phyloP scores from a whole-genome alignment of 106 monocot genomes.

The Hemerocallis citrina region DNA sequence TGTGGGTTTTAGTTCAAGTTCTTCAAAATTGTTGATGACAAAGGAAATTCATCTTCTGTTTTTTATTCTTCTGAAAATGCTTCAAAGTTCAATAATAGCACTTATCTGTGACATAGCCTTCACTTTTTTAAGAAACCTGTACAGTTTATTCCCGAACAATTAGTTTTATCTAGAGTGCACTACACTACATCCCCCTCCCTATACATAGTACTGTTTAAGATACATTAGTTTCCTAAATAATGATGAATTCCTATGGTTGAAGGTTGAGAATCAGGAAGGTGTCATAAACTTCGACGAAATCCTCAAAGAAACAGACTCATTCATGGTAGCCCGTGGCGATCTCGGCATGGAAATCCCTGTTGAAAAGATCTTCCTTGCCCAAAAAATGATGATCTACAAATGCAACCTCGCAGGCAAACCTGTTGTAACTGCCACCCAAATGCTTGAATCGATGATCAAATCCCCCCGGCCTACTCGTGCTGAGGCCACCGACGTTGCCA shows the following conservation, averaged over 20 bases:
- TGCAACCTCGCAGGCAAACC: constrained; percentile 55
- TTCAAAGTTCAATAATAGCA: no score
- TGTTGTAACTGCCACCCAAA: constrained; percentile 65
- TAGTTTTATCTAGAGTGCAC: not conserved
- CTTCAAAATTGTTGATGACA: no score
- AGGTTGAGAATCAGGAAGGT: constrained; percentile 73
- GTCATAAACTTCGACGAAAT: constrained; percentile 63
- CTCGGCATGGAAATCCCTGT: constrained; percentile 61
- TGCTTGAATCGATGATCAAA: constrained; percentile 77
- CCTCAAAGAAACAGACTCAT: constrained; percentile 31
- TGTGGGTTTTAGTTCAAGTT: no score
- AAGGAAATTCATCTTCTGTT: no score
- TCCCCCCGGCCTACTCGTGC: constrained; percentile 66
- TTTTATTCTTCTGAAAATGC: no score
- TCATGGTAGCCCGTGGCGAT: constrained; percentile 59
- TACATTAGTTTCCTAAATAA: not conserved
- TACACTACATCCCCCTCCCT: not conserved
- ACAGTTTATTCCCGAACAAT: no score
- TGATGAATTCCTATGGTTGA: not conserved
- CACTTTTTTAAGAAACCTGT: no score
- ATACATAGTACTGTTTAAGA: not conserved
- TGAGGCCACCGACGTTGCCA: constrained; percentile 64
- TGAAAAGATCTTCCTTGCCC: constrained; percentile 57
- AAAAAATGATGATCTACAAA: constrained; percentile 72
- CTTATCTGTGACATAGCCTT: no score